Evolutionary conservation across 768 basidiomycete species (phyloP), one percentile per base, ranked within the genome.

Genomic region (Kwoniella shandongensis): DNA sequence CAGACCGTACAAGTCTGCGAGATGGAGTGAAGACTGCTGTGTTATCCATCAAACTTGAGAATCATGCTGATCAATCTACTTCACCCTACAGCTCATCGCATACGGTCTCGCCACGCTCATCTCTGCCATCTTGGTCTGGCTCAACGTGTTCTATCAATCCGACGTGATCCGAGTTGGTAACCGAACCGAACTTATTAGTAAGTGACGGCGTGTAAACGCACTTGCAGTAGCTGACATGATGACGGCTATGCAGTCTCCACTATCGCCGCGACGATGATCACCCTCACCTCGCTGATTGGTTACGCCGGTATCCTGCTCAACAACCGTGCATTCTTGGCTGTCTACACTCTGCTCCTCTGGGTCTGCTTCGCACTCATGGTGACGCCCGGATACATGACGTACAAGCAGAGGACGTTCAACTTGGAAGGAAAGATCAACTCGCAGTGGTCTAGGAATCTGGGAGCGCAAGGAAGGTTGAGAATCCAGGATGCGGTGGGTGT

Each of bases 271-370:
- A 67, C 79, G 11, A 59, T 84, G 7, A 85, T 82, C 51, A 70
- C 87, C 30, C 72, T 83, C 64, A 87, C 87, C 29, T 82, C 87
- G 18, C 66, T 88, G 52, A 77, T 89, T 69, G 88, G 88, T 46
- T 88, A 85, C 82, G 81, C 88, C 22, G 88, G 88, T 27, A 84
- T 89, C 71, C 78, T 91, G 25, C 83, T 89, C 69, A 91, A 91
- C 81, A 88, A 88, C 73, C 87, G 88, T 57, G 78, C 83, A 38
- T 89, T 91, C 81, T 82, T 89, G 61, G 87, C 88, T 36, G 74
- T 86, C 49, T 89, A 88, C 78, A 81, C 80, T 20, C 76, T 88
- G 75, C 74, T 86, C 38, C 82, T 87, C 44, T 91, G 88, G 88
- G 78, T 86, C 68, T 83, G 82, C 54, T 86, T 89, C 73, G 84